Conservation (phyloP, 805 yeast species). For the Komagataella phaffii region DNA sequence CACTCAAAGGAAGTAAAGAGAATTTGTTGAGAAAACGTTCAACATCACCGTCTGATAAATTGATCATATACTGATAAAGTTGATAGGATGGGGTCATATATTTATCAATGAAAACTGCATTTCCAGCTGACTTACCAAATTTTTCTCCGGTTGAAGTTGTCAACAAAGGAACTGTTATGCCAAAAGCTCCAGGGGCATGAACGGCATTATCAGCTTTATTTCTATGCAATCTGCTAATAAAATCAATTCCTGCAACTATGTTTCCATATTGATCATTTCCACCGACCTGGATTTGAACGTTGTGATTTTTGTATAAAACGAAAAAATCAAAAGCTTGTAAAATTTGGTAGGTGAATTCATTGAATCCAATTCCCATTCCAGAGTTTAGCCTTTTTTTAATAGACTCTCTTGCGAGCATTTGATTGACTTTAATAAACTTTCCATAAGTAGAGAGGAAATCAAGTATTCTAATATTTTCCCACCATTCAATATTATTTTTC, state of each 20-base stretch:
- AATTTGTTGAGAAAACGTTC: conserved; percentile 57
- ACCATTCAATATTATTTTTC: conserved; percentile 73
- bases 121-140: conserved; percentile 95
- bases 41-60: conserved; percentile 67
- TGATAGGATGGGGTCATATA: conserved; percentile 68
- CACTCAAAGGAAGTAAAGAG: conserved; percentile 57
- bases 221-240: conserved; percentile 45
- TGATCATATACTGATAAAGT: conserved; percentile 75
- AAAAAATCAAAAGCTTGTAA: conserved; percentile 91
- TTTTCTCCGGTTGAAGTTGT: conserved; percentile 85
- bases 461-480: conserved; percentile 64
- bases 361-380: conserved; percentile 75
- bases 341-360: conserved; percentile 88
- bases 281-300: conserved; percentile 72
- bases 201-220: conserved; percentile 7
- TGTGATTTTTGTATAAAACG: conserved; percentile 48
- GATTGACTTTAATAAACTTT: conserved; percentile 61
- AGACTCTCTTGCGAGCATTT: conserved; percentile 84
- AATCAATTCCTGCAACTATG: conserved; percentile 88
- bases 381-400: conserved; percentile 61
- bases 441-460: conserved; percentile 73
- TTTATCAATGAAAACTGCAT: conserved; percentile 79
- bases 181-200: conserved; percentile 28
- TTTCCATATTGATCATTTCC: conserved; percentile 99
- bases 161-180: conserved; percentile 80